Percentiles rank a stretch among this genome's conserved stretches.
Conservation (phyloP, 1,139 yeast species). For the Blastobotrys indianensis region DNA sequence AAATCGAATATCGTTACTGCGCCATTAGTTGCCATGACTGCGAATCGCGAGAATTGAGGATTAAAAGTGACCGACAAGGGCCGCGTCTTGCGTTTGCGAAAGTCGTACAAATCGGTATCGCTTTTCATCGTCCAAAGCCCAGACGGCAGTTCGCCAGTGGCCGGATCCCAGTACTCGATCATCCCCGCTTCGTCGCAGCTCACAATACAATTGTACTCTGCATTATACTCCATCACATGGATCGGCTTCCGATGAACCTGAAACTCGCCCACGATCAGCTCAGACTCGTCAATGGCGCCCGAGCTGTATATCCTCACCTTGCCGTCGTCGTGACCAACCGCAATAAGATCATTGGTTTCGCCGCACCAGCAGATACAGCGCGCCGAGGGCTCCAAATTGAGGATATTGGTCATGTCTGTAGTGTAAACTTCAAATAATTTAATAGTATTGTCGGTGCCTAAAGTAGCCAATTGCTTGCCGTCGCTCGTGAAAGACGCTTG, state of each 20-base stretch:
- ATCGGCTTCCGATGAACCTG: slow-evolving; percentile 35
- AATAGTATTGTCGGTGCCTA: slow-evolving; percentile 28
- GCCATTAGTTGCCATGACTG: slow-evolving; percentile 35
- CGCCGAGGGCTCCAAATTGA: slow-evolving; percentile 22
- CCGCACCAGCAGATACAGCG: slow-evolving; percentile 20
- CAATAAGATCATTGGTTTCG: slow-evolving; percentile 17
- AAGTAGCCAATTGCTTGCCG: slow-evolving; percentile 32
- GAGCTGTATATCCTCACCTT: slow-evolving; percentile 25
- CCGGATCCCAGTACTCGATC: slow-evolving; percentile 42
- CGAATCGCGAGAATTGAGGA: slow-evolving; percentile 28
- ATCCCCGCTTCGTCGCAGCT: slow-evolving; percentile 40
- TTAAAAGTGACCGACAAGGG: slow-evolving; percentile 28
- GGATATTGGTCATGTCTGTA: slow-evolving; percentile 41
- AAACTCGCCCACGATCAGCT: slow-evolving; percentile 12
- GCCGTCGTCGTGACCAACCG: slow-evolving; percentile 28
- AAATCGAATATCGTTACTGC: slow-evolving; percentile 35
- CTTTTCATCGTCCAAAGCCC: slow-evolving; percentile 37
- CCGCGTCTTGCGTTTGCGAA: slow-evolving; percentile 34
- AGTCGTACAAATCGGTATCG: slow-evolving; percentile 40
- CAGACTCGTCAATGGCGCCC: slow-evolving; percentile 9
- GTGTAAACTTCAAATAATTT: slow-evolving; percentile 40
- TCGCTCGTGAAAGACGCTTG: slow-evolving; percentile 24
- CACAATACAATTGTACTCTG: slow-evolving; percentile 33
- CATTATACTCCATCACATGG: slow-evolving; percentile 31
- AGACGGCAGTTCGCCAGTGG: slow-evolving; percentile 17